Conservation (phyloP, 495 filamentous ascomycete genomes). For the Aspergillus carlsbadensis region DNA sequence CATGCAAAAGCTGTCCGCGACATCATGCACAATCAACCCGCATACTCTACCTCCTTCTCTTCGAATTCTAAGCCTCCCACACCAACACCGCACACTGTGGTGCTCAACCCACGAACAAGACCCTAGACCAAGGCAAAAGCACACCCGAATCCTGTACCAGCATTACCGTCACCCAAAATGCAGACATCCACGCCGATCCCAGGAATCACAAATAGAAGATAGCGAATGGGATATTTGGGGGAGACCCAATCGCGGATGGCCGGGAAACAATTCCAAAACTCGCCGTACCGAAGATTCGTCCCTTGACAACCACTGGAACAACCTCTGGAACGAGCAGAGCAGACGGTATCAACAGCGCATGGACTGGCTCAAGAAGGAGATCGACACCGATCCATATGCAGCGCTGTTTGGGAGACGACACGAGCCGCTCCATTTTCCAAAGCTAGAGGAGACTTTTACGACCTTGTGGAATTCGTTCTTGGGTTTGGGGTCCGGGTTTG, state of each 20-base stretch:
- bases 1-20: not conserved
- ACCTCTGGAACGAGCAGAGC: conserved; percentile 21
- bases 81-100: no score
- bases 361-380: conserved; percentile 33
- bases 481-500: conserved; percentile 10
- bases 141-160: no score
- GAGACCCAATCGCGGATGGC: conserved; percentile 9
- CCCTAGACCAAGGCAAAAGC: no score
- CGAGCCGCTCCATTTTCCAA: conserved; percentile 21
- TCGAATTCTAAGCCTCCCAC: not conserved
- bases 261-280: conserved; percentile 11
- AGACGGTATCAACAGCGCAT: conserved; percentile 25
- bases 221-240: no score
- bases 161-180: no score
- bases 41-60: no score
- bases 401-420: conserved; percentile 42
- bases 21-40: no score
- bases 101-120: no score
- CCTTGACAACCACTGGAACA: conserved; percentile 6
- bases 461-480: conserved; percentile 30
- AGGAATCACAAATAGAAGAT: no score
- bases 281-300: conserved; percentile 13
- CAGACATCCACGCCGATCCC: no score
- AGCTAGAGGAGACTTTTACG: conserved; percentile 22
- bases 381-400: conserved; percentile 41